These are phyloP conservation scores for Gracilariopsis chorda DNA, from an alignment of 23 red algal species.

Conservation along the genomic window DNA sequence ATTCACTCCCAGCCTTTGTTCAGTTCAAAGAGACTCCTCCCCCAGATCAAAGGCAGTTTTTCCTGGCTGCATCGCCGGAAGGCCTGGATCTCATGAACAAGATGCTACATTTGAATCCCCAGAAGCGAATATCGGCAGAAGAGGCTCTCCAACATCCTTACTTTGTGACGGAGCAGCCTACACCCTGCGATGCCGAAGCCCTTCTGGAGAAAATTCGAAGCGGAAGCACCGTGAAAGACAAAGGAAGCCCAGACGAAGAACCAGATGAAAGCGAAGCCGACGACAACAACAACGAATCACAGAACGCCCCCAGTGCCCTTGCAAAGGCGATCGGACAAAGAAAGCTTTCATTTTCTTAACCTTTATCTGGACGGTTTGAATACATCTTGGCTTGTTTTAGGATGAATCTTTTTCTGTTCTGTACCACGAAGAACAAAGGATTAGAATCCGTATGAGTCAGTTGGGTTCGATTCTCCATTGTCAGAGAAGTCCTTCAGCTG, in stretches of 20 bases:
- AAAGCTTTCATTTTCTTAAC: slow-evolving; percentile 10
- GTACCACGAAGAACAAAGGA: background rate
- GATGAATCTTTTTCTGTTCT: no score
- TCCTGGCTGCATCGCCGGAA: slow-evolving; percentile 62
- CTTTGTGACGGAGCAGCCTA: slow-evolving; percentile 60
- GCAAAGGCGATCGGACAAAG: slow-evolving; percentile 3
- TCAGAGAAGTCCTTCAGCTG: slow-evolving; percentile 14
- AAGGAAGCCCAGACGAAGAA: background rate
- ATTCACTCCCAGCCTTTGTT: slow-evolving; percentile 83
- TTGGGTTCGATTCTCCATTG: slow-evolving; percentile 1
- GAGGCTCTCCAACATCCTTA: slow-evolving; percentile 80
- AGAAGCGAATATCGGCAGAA: slow-evolving; percentile 52
- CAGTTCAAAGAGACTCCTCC: slow-evolving; percentile 68
- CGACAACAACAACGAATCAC: background rate
- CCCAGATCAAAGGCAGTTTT: slow-evolving; percentile 66
- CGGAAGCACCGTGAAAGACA: slow-evolving; percentile 62
- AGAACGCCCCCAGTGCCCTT: background rate
- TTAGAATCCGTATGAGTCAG: slow-evolving; percentile 36
- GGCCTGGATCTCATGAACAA: slow-evolving; percentile 75
- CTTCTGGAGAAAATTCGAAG: slow-evolving; percentile 55
- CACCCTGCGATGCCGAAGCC: slow-evolving; percentile 26
- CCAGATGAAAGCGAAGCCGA: slow-evolving; percentile 6
- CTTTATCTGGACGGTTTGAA: no score
- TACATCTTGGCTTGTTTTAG: no score
- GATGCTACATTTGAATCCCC: slow-evolving; percentile 81